Evolutionary conservation across 495 filamentous ascomycete genomes (phyloP).

Genomic region (Hyaloscypha bicolor): DNA sequence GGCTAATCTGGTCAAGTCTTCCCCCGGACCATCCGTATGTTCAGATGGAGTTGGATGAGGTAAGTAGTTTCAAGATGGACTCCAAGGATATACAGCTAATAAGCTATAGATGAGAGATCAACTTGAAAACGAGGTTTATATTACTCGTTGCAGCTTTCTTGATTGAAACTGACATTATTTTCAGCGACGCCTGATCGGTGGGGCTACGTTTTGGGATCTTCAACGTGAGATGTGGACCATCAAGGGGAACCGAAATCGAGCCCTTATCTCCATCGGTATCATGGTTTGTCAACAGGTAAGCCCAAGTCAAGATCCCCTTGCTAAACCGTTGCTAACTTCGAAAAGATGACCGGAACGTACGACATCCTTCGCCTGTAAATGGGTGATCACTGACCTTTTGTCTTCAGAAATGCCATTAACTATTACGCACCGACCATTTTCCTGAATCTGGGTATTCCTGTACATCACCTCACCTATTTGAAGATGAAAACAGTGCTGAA

Average conservation of each 20-base stretch:
- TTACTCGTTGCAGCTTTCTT: slow-evolving; percentile 44
- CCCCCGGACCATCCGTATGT: slow-evolving; percentile 64
- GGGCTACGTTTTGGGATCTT: slow-evolving; percentile 54
- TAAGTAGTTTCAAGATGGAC: slow-evolving; percentile 2
- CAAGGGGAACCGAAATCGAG: slow-evolving; percentile 63
- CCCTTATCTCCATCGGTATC: slow-evolving; percentile 58
- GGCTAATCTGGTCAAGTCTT: slow-evolving; percentile 30
- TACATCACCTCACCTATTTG: slow-evolving; percentile 34
- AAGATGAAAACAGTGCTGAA: not conserved
- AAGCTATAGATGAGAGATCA: slow-evolving; percentile 54
- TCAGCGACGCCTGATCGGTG: slow-evolving; percentile 28
- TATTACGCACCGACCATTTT: slow-evolving; percentile 78
- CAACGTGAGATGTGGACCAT: slow-evolving; percentile 75
- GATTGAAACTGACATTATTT: not conserved
- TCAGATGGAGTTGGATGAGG: slow-evolving; percentile 63
- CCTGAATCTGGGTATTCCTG: slow-evolving; percentile 55
- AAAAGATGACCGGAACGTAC: not conserved
- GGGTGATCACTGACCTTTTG: slow-evolving; percentile 6
- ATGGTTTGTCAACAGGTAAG: slow-evolving; percentile 67
- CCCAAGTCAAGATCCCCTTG: slow-evolving; percentile 22
- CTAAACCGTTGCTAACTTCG: no score
- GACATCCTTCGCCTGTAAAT: not conserved
- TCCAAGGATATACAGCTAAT: not conserved
- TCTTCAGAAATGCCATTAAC: slow-evolving; percentile 53
- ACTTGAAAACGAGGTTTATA: slow-evolving; percentile 67